Evolutionary conservation across 1,284 basidiomycete species (phyloP), one percentile per base, ranked within the genome.

Genomic region (Pyrrhoderma lamaoense): DNA sequence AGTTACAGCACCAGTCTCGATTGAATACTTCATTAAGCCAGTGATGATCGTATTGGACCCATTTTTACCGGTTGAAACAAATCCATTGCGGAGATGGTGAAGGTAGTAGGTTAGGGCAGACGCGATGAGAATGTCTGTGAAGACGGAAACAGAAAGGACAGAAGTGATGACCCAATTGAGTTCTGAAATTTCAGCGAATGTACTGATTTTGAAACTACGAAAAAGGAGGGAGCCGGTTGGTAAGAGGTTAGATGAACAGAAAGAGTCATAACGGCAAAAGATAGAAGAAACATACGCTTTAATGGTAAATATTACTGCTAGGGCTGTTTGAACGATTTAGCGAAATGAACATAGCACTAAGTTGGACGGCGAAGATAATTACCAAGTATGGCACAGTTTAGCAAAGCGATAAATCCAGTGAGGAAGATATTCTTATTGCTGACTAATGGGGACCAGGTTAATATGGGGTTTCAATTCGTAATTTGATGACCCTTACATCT

Each of bases 391-490:
- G 38, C 38, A 14, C 34, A 43, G 52, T 51, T 19, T 51, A 3
- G 36, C 66, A 82, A 61, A 51, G 85, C 82, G 51, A 85, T 73
- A 40, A 75, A 48, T 1, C 64, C 70, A 0, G 79, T 80, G 21
- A 83, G 69, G 53, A 61, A 70, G 19, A 72, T 60, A 55, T 85
- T 85, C 22, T 70, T 68, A 45, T 73, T 67, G 65, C 83, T 85
- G 59, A 85, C 83, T 85, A 52, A 48, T 56, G 16, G 39, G 27
- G 44, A 40, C 43, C 14, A 46, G 51, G 47, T 53, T 54, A 23
- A 37, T 22, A 14, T n/a, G 8, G 1, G 25, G n/a, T 13, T 37
- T 11, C 3, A 18, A 25, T 47, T 14, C 22, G 2, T 16, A 16
- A 45, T 35, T 42, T 4, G 31, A 22, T 8, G 16, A 16, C 3